Base-by-base conservation (phyloP, 179 eudicot species). In the Spinacia oleracea region DNA sequence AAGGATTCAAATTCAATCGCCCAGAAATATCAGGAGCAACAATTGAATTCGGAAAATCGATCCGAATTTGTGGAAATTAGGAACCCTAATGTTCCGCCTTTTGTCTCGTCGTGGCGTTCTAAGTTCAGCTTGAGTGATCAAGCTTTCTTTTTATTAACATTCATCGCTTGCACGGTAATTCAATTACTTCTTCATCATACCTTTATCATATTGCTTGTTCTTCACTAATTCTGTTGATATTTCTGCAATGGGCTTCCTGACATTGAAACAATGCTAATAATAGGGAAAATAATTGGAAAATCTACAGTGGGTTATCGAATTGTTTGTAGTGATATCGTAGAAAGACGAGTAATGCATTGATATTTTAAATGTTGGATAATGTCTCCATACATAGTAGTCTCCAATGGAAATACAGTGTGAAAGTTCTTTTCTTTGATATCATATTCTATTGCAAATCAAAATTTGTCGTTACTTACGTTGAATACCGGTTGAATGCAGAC, bases 81-180 rank as follows among this genome's bases (percentile, higher is more conserved):
- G 40, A 51, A 50, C 62, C 75, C 75, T 50, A 75, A 25, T 50
- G 11, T 67, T 18, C 51, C 70, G 59, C 75, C 63, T 32, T 69
- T 80, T 25, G 8, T 80, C 23, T 59, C 75, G 3, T 79, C 68
- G 7, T 73, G 40, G 82, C 58, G 62, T 32, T 43, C 71, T 16
- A 88, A 81, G 76, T 75, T 88, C 77, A 88, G 91, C 81, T 77
- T 86, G 70, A 78, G 84, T 51, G 93, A 91, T 69, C 88, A 84
- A 78, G 93, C 90, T 79, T 90, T 83, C 88, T 92, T 90, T 74
- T 89, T 92, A 16, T 73, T 92, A 27, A 82, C 97, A 63, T 89
- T 93, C 88, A 86, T 90, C 73, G 93, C 89, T 81, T 93, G 93
- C 89, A 89, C 98, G 87, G 97, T 84, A 70, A 59, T 71, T 78